phyloP scores from a whole-genome alignment of 2,329 filamentous ascomycete genomes.

The Trichoderma asperellum region DNA sequence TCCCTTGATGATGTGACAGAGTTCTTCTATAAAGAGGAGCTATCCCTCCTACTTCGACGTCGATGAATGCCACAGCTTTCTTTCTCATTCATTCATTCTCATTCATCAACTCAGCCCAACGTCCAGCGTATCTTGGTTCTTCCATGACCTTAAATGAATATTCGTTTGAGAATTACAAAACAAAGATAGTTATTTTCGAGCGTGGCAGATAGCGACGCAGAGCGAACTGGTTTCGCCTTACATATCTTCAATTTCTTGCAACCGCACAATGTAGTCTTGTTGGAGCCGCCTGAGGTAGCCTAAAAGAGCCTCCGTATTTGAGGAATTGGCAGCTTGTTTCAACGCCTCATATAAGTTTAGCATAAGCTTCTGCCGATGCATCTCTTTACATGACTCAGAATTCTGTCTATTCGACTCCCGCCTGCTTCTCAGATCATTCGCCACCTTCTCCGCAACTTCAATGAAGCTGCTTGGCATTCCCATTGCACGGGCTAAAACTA shows the following conservation, averaged over 20 bases:
- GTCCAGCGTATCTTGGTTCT: too few relatives aligned
- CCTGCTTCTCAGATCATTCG: slow-evolving; percentile 62
- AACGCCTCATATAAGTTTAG: slow-evolving; percentile 74
- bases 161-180: too few relatives aligned
- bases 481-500: slow-evolving; percentile 76
- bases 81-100: too few relatives aligned
- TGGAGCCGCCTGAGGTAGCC: slow-evolving; percentile 52
- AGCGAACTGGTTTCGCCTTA: not conserved
- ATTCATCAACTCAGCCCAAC: too few relatives aligned
- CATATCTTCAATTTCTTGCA: slow-evolving; percentile 65
- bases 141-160: too few relatives aligned
- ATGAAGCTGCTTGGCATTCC: slow-evolving; percentile 72
- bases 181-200: not conserved
- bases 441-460: slow-evolving; percentile 68
- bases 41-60: too few relatives aligned
- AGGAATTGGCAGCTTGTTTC: slow-evolving; percentile 66
- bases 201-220: not conserved
- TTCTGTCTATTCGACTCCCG: slow-evolving; percentile 61
- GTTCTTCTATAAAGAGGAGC: too few relatives aligned
- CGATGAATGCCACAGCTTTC: too few relatives aligned
- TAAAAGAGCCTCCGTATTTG: slow-evolving; percentile 62
- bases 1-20: too few relatives aligned
- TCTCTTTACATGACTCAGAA: slow-evolving; percentile 61
- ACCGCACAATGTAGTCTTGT: slow-evolving; percentile 71
- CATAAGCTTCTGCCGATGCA: slow-evolving; percentile 72